Evolutionary conservation across 495 filamentous ascomycete genomes (phyloP).

Genomic region (Neurospora sp.): DNA sequence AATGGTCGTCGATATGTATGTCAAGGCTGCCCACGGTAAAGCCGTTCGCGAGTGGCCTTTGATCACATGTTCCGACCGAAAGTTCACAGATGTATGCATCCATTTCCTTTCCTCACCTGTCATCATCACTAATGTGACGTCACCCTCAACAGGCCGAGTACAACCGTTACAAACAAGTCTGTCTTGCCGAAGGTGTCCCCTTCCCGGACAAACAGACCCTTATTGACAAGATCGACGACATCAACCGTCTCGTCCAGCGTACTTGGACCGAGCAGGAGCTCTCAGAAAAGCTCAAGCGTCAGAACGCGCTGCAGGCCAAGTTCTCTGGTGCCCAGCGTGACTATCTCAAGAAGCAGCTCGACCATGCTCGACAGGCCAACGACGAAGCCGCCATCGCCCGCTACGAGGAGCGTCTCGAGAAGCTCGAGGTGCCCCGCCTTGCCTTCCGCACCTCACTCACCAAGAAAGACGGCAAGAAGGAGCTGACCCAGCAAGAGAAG

Average conservation of each 20-base stretch:
- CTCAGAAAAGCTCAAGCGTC: conserved; percentile 60
- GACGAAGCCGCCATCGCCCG: conserved; percentile 49
- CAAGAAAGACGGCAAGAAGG: conserved; percentile 31
- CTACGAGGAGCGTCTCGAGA: conserved; percentile 57
- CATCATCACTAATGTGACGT: neutral
- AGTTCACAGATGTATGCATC: conserved; percentile 57
- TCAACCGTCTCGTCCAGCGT: conserved; percentile 68
- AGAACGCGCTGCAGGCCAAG: conserved; percentile 50
- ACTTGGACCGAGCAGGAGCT: conserved; percentile 73
- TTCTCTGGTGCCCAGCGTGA: conserved; percentile 54
- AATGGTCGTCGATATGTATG: conserved; percentile 68
- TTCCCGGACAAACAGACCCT: conserved; percentile 60
- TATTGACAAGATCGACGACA: conserved; percentile 62
- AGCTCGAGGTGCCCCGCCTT: conserved; percentile 55
- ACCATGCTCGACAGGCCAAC: conserved; percentile 51
- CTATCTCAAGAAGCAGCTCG: conserved; percentile 48
- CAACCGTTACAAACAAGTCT: conserved; percentile 69
- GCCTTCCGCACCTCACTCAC: conserved; percentile 54
- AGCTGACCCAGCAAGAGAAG: conserved; percentile 56
- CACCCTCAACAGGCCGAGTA: conserved; percentile 59
- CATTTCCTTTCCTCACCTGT: neutral
- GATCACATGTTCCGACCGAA: conserved; percentile 66
- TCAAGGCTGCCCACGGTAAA: conserved; percentile 64
- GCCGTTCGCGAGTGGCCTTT: conserved; percentile 71
- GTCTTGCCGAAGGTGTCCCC: conserved; percentile 58